A percentile compares a stretch with the other conserved stretches of the same genome.
phyloP scores from a whole-genome alignment of 2,329 filamentous ascomycete species.

The Exophiala viscosa region DNA sequence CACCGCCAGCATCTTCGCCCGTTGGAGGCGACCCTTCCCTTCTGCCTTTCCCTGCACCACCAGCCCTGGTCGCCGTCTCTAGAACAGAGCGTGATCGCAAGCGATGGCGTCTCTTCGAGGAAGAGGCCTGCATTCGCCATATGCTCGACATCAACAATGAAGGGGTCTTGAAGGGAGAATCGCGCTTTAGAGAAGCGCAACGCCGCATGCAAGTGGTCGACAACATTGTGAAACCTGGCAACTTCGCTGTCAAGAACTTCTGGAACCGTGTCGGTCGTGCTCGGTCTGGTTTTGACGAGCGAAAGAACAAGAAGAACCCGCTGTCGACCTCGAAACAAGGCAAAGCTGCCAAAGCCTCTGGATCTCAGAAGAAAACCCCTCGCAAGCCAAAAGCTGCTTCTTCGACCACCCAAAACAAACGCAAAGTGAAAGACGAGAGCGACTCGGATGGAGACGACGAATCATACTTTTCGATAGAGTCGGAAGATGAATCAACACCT shows the following conservation, averaged over 20 bases:
- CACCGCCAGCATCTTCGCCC: neutral
- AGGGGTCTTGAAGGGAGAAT: constrained; percentile 16
- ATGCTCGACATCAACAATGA: constrained; percentile 23
- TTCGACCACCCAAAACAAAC: neutral
- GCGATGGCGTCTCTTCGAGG: constrained; percentile 20
- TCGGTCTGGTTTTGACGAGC: constrained; percentile 22
- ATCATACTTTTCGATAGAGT: neutral
- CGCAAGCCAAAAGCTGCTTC: neutral
- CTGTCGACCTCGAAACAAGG: constrained; percentile 20
- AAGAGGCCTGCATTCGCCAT: constrained; percentile 24
- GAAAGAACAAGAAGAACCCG: constrained; percentile 20
- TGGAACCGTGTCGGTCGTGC: constrained; percentile 26
- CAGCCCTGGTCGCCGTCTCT: constrained; percentile 12
- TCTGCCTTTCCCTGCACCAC: constrained; percentile 21
- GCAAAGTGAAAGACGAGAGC: neutral
- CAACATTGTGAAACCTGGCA: constrained; percentile 4
- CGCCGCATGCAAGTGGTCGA: constrained; percentile 15
- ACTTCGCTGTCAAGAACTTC: constrained; percentile 25
- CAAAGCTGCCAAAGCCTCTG: neutral
- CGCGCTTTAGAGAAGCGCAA: constrained; percentile 20
- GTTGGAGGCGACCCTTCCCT: neutral
- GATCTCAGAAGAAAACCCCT: neutral
- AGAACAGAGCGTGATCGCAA: constrained; percentile 1
- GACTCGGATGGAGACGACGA: constrained; percentile 8
- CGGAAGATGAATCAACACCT: constrained; percentile 1